Base-by-base conservation (phyloP, 2,329 filamentous ascomycete genomes). In the Phoma sp. region DNA sequence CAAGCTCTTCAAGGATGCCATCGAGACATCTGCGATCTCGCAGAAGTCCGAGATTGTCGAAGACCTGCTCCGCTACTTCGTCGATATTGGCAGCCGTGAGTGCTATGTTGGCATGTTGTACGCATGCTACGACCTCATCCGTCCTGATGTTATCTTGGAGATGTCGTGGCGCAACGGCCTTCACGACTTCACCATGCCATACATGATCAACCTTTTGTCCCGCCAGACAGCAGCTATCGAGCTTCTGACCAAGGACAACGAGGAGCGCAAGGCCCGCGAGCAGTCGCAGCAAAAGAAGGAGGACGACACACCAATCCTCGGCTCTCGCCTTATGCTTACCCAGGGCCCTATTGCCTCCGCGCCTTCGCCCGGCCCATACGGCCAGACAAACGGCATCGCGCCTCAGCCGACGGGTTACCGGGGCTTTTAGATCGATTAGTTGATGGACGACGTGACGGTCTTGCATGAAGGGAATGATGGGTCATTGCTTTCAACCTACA, bases 51-150 rank as follows among this genome's bases (percentile, higher is more conserved):
- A 97, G 27, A 89, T 98, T 65, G 93, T 99, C 36, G 95, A 98
- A 78, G 95, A 99, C 68, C 83, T 99, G 41, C 82, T 99, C 58
- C 90, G 91, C 79, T 99, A 99, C 78, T 99, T 99, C 68, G 95
- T 99, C 70, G 95, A 99, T 73, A 97, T 99, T 78, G 95, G 96
- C 68, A 96, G 93, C 82, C 92, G 93, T 59, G 95, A 99, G 77
- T 99, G 95, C 84, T 99, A 96, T 74, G 95, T 97, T n/a, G 96
- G 93, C 72, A 99, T 99, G 93, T 85, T 99, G 43, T 99, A 99
- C 73, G 89, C 96, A 47, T 99, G 95, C 83, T 96, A 99, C 78
- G 95, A 98, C 55, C 89, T 99, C 58, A 93, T 99, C 66, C 91
- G 91, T 14, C 89, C 96, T 3, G 92, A 98, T 71, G 82, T 96